Evolutionary conservation across 2,329 filamentous ascomycete genomes (phyloP).

Genomic region (Claviceps capensis): DNA sequence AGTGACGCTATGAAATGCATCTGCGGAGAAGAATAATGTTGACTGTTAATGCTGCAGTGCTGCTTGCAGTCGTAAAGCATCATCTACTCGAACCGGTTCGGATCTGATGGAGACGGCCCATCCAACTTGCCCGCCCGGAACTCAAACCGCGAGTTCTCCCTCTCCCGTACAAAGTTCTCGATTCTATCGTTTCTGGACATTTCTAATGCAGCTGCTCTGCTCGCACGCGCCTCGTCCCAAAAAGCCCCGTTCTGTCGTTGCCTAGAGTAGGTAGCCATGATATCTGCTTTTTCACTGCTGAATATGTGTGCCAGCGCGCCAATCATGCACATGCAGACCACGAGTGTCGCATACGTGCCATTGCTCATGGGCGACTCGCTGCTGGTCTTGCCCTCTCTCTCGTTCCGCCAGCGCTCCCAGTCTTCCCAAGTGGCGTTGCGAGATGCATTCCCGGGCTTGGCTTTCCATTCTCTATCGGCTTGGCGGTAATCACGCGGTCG

Average conservation of each 20-base stretch:
- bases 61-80: not conserved
- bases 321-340: conserved; percentile 54
- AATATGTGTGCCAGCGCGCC: conserved; percentile 61
- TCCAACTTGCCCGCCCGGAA: conserved; percentile 20
- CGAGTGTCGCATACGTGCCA: conserved; percentile 55
- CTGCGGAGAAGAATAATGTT: not conserved
- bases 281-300: conserved; percentile 36
- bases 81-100: conserved; percentile 2
- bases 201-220: conserved; percentile 37
- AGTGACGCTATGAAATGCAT: too few relatives aligned
- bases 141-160: conserved; percentile 36
- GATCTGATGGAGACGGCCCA: conserved; percentile 5
- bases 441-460: conserved; percentile 32
- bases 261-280: conserved; percentile 44
- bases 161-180: conserved; percentile 60
- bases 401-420: conserved; percentile 70
- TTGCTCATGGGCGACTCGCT: conserved; percentile 59
- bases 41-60: not conserved
- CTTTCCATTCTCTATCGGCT: conserved; percentile 35
- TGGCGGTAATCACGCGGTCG: conserved; percentile 34
- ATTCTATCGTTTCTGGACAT: conserved; percentile 53
- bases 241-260: conserved; percentile 53
- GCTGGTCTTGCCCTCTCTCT: conserved; percentile 30
- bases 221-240: conserved; percentile 41
- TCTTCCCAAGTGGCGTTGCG: conserved; percentile 95